These are phyloP conservation scores for Pseudogymnoascus sp. DNA, from an alignment of 2,329 filamentous ascomycete species.

Conservation along the genomic window DNA sequence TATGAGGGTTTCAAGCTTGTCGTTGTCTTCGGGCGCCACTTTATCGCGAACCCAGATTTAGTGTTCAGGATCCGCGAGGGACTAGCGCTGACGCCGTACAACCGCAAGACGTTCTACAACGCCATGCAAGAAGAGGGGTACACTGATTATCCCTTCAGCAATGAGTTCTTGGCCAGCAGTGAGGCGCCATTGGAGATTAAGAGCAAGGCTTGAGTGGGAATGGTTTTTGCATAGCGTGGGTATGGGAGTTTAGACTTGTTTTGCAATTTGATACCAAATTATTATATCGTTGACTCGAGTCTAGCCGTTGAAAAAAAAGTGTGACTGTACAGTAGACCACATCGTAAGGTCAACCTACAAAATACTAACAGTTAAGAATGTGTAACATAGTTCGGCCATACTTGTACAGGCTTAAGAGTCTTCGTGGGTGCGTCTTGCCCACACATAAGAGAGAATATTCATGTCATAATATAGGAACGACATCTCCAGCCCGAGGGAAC, in stretches of 20 bases:
- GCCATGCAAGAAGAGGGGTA: conserved; percentile 30
- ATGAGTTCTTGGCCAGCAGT: conserved; percentile 19
- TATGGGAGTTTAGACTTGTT: not conserved
- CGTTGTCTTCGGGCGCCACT: conserved; percentile 38
- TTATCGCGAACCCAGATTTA: conserved; percentile 41
- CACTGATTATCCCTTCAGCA: conserved; percentile 18
- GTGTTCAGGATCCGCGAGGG: conserved; percentile 23
- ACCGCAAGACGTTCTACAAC: conserved; percentile 34
- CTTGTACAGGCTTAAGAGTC: not conserved
- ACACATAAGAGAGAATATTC: not conserved
- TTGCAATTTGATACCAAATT: conserved; percentile 1
- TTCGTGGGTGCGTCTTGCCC: not conserved
- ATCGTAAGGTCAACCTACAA: not conserved
- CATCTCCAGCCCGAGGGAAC: too few relatives aligned
- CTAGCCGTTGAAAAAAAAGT: not conserved
- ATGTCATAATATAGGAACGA: not conserved
- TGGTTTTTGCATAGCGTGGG: not conserved
- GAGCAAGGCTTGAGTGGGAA: not conserved
- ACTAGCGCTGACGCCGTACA: conserved; percentile 32
- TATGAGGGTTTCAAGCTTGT: conserved; percentile 30
- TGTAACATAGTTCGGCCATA: not conserved
- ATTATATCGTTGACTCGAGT: not conserved
- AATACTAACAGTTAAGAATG: not conserved
- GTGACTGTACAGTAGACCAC: not conserved
- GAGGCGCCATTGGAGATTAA: conserved; percentile 1